Evolutionary conservation across 352 stramenopile genomes (phyloP).

Genomic region (Pythium dissotocum): DNA sequence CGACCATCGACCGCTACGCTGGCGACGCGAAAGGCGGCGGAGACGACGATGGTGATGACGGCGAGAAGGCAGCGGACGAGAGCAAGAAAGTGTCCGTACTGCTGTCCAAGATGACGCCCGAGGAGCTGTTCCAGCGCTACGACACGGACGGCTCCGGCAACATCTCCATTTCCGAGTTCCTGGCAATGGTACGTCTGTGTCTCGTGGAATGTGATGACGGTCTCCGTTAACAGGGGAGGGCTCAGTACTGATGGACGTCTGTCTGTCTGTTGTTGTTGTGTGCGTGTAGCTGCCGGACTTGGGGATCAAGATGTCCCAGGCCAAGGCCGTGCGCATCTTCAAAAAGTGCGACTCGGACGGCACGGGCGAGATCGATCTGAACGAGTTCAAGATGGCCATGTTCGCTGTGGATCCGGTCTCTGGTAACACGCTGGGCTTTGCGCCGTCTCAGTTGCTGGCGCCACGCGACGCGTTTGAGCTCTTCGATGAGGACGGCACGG

Average conservation of each 20-base stretch:
- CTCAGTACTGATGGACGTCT: background rate
- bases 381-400: constrained; percentile 93
- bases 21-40: constrained; percentile 24
- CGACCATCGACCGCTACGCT: constrained; percentile 67
- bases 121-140: constrained; percentile 92
- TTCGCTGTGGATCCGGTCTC: constrained; percentile 90
- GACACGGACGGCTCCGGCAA: constrained; percentile 87
- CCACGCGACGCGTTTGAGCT: constrained; percentile 92
- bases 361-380: constrained; percentile 90
- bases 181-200: constrained; percentile 52
- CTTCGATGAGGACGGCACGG: constrained; percentile 89
- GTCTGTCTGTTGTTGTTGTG: background rate
- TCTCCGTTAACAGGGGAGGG: background rate
- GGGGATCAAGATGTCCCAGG: constrained; percentile 83
- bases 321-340: constrained; percentile 92
- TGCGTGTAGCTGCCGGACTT: constrained; percentile 78
- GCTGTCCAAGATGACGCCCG: constrained; percentile 67
- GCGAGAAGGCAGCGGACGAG: constrained; percentile 37
- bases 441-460: constrained; percentile 75
- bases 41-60: constrained; percentile 28
- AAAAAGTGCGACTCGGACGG: constrained; percentile 89
- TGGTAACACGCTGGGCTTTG: constrained; percentile 78
- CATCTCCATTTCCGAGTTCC: constrained; percentile 92
- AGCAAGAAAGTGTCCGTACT: constrained; percentile 70
- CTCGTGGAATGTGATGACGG: background rate